Conservation (phyloP, 345 rosid species). For the Bretschneidera sinensis region DNA sequence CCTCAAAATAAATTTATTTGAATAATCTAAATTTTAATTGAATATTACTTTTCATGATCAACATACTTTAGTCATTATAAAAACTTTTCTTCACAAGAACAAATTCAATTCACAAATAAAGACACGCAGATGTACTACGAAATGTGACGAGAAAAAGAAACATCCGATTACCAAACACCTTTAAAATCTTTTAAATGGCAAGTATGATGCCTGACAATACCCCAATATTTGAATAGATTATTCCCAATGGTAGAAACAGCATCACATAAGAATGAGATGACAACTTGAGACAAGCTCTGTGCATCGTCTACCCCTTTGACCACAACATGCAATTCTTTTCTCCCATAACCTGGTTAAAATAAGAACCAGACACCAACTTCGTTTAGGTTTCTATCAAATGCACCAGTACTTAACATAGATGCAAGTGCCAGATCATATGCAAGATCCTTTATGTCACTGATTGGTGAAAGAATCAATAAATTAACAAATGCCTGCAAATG, state of each 20-base stretch:
- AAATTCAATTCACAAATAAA: conserved; percentile 10
- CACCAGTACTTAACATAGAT: conserved; percentile 85
- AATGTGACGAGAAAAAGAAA: conserved; percentile 17
- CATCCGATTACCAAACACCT: conserved; percentile 29
- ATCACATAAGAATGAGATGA: conserved; percentile 74
- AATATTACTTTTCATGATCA: too few relatives aligned
- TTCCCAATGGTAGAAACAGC: conserved; percentile 74
- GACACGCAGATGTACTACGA: background rate
- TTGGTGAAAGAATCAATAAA: conserved; percentile 56
- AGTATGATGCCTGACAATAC: conserved; percentile 40
- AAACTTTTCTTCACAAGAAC: background rate
- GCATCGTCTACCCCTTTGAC: conserved; percentile 38
- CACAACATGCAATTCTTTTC: conserved; percentile 29
- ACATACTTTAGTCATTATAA: too few relatives aligned
- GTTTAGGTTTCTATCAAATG: conserved; percentile 61
- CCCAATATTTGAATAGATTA: conserved; percentile 76
- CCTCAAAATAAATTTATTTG: too few relatives aligned
- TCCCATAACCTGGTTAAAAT: conserved; percentile 54
- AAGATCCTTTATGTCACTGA: conserved; percentile 47
- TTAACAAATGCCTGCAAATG: conserved; percentile 57
- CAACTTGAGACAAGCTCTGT: conserved; percentile 51
- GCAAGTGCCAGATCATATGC: conserved; percentile 59
- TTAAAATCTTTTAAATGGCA: conserved; percentile 36
- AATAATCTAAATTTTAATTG: too few relatives aligned
- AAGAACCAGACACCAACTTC: conserved; percentile 78